A percentile compares a stretch with the other conserved stretches of the same genome.
Conservation (phyloP, 2,329 filamentous ascomycete genomes). For the Pestalotiopsis sp. region DNA sequence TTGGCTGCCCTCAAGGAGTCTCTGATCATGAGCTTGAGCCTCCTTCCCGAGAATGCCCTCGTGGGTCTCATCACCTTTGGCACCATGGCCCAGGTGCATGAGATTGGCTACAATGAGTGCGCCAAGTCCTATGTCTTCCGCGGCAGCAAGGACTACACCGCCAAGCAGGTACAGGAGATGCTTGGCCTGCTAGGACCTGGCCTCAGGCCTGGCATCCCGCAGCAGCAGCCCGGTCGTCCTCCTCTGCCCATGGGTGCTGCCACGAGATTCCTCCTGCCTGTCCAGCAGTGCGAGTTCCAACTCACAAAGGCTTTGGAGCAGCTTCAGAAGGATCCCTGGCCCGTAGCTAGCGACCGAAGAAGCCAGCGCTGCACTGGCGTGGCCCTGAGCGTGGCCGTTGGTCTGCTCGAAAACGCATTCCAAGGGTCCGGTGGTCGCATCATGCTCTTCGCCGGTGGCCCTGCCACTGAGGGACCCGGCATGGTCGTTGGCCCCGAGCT, state of each 20-base stretch:
- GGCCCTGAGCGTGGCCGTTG: slow-evolving; percentile 92
- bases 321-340: slow-evolving; percentile 96
- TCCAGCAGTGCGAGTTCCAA: slow-evolving; percentile 95
- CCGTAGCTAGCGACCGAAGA: slow-evolving; percentile 90
- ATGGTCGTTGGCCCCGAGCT: slow-evolving; percentile 96
- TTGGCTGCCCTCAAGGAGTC: slow-evolving; percentile 83
- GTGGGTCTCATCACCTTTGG: slow-evolving; percentile 87
- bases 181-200: slow-evolving; percentile 77
- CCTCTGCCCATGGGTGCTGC: slow-evolving; percentile 78
- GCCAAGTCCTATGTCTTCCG: slow-evolving; percentile 98
- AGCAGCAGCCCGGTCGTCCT: slow-evolving; percentile 74
- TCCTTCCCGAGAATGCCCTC: slow-evolving; percentile 79
- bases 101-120: slow-evolving; percentile 97
- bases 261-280: slow-evolving; percentile 87
- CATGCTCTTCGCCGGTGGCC: slow-evolving; percentile 95
- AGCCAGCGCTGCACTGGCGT: slow-evolving; percentile 92
- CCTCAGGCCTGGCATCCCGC: slow-evolving; percentile 73
- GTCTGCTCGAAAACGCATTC: slow-evolving; percentile 91
- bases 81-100: slow-evolving; percentile 97
- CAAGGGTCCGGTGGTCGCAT: slow-evolving; percentile 93
- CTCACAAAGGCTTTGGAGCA: slow-evolving; percentile 95
- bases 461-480: slow-evolving; percentile 93
- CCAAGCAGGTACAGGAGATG: slow-evolving; percentile 99
- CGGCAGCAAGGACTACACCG: slow-evolving; percentile 96
- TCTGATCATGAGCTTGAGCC: slow-evolving; percentile 81